phyloP scores from a whole-genome alignment of 441 rosid genomes.

The Pelargonium citronellum region DNA sequence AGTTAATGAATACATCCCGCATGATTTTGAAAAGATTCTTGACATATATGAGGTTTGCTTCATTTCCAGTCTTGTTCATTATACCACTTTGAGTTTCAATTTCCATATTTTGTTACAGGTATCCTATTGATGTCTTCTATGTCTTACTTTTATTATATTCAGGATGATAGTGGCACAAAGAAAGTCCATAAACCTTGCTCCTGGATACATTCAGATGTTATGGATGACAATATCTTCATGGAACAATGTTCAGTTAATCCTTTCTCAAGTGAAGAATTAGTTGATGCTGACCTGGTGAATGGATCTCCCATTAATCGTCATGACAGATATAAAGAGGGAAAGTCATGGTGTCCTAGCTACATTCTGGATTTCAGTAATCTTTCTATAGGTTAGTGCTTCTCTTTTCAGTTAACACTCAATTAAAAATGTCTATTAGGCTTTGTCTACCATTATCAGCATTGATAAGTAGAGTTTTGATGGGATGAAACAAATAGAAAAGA shows the following conservation, averaged over 20 bases:
- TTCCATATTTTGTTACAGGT: slow-evolving; percentile 8
- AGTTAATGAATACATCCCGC: slow-evolving; percentile 72
- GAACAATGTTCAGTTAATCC: slow-evolving; percentile 36
- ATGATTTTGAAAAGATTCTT: slow-evolving; percentile 57
- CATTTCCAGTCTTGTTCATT: slow-evolving; percentile 14
- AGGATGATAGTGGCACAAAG: slow-evolving; percentile 42
- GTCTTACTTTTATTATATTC: slow-evolving; percentile 23
- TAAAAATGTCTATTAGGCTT: too few relatives aligned
- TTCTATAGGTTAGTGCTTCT: slow-evolving; percentile 47
- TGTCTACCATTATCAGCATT: not conserved
- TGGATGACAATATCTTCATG: slow-evolving; percentile 91
- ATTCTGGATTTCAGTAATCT: slow-evolving; percentile 85
- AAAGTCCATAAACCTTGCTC: slow-evolving; percentile 49
- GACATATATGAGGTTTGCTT: slow-evolving; percentile 47
- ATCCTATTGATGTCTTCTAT: slow-evolving; percentile 2
- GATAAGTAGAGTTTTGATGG: not conserved
- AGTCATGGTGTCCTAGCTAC: slow-evolving; percentile 67
- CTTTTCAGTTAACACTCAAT: slow-evolving; percentile 5
- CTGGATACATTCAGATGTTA: slow-evolving; percentile 89
- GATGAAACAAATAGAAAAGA: not conserved
- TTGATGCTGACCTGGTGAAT: slow-evolving; percentile 20
- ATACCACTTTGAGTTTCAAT: not conserved
- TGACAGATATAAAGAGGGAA: slow-evolving; percentile 24
- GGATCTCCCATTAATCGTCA: slow-evolving; percentile 27
- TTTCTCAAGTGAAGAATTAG: slow-evolving; percentile 20